Base-by-base conservation (phyloP, 2,329 filamentous ascomycete genomes). In the Lomentospora prolificans region DNA sequence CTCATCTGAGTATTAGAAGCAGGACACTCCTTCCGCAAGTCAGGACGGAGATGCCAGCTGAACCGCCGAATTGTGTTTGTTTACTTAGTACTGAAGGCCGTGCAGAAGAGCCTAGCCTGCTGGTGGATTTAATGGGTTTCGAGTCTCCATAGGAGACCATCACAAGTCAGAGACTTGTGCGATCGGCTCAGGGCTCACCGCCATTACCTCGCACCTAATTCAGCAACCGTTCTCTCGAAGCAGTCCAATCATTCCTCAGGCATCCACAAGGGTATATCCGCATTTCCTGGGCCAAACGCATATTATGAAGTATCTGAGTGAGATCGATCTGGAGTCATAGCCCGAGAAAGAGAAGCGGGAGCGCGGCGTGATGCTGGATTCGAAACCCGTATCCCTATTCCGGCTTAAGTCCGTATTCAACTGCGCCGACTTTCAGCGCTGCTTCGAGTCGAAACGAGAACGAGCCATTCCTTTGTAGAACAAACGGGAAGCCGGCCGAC, bases 171-270 rank as follows among this genome's bases (percentile, higher is more conserved):
- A 48, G 19, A 41, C 36, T 22, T 25, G 24, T 25, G 7, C 22
- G 22, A 14, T 44, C 27, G 46, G 27, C 33, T 48, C 39, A 24
- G 22, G 31, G 19, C 53, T 55, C 53, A 55, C 53, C 53, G 53
- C 53, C 41, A 55, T 48, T 48, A 33, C 53, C 19, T 50, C 22
- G 53, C 53, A 30, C 51, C 17, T 22, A 17, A 44, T 50, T 22
- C 17, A 55, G 53, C 27, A 31, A 55, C 41, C 27, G 41, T 48
- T 55, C 53, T 27, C 30, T 22, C 44, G 6, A 17, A 41, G 19
- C 36, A 19, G 17, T 33, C 51, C 19, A 53, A 53, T 52, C 30
- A 41, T 41, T 41, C 36, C 36, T 41, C 9, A 17, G 3, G 12
- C 14, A n/a, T 12, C n/a, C n/a, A 41, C 5, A 41, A 41, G 36